These are phyloP conservation scores for Trichosporon inkin DNA, from an alignment of 1,284 basidiomycete genomes.

Conservation along the genomic window DNA sequence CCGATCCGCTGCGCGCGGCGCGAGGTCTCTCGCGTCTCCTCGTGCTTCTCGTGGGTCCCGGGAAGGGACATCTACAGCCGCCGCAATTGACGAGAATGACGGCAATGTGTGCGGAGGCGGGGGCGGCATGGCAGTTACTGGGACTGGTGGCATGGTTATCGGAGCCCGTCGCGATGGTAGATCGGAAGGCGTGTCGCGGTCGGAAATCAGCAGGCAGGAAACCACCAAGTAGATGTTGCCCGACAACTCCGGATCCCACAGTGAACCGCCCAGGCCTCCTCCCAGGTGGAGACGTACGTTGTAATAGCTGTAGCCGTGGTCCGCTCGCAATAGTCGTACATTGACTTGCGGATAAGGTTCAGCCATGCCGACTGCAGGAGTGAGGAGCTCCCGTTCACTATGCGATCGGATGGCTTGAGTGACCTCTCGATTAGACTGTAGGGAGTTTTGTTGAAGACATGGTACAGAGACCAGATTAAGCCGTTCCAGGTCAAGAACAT, in stretches of 20 bases:
- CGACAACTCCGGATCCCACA: conserved; percentile 37
- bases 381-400: conserved; percentile 35
- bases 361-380: conserved; percentile 43
- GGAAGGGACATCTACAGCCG: conserved; percentile 9
- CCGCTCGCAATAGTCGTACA: conserved; percentile 34
- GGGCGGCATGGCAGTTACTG: conserved; percentile 11
- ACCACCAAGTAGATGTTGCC: conserved; percentile 40
- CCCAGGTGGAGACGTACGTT: conserved; percentile 45
- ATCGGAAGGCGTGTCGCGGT: conserved; percentile 23
- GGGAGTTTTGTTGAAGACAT: conserved; percentile 22
- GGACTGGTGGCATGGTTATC: neutral
- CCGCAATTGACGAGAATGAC: conserved; percentile 22
- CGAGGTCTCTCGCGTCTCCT: neutral
- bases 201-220: conserved; percentile 35
- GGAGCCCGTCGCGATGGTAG: conserved; percentile 1
- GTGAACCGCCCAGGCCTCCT: conserved; percentile 39
- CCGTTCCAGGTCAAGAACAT: conserved; percentile 34
- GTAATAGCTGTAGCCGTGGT: conserved; percentile 32
- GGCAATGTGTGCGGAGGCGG: conserved; percentile 16
- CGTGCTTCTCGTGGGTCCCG: neutral
- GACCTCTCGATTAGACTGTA: conserved; percentile 30
- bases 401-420: conserved; percentile 5
- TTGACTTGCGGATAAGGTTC: conserved; percentile 47
- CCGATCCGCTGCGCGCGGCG: neutral
- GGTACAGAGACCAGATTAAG: conserved; percentile 28